These are phyloP conservation scores for Mycosphaerella arachidis DNA, from an alignment of 2,329 filamentous ascomycete genomes.

Conservation along the genomic window DNA sequence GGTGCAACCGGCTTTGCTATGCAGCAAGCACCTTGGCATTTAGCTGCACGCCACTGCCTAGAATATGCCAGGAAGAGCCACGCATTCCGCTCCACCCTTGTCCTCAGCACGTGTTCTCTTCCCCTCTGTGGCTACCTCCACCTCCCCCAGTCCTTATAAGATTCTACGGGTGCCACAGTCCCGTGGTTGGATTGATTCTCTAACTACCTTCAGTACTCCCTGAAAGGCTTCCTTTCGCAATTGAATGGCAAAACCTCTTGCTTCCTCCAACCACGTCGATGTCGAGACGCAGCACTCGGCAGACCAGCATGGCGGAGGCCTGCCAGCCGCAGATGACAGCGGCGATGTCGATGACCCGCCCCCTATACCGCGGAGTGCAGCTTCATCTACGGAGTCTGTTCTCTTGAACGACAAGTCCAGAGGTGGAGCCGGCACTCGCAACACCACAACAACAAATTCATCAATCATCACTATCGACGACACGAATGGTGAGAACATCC, in stretches of 20 bases:
- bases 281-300: slow-evolving; percentile 20
- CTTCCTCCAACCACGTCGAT: slow-evolving; percentile 16
- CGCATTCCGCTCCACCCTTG: slow-evolving; percentile 12
- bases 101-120: slow-evolving; percentile 6
- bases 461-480: slow-evolving; percentile 14
- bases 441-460: slow-evolving; percentile 12
- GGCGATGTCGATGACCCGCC: slow-evolving; percentile 28
- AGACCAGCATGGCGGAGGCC: slow-evolving; percentile 19
- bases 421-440: slow-evolving; percentile 23
- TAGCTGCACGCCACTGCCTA: slow-evolving; percentile 4
- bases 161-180: not conserved
- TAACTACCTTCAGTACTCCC: not conserved
- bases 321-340: slow-evolving; percentile 21
- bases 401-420: slow-evolving; percentile 23
- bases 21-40: slow-evolving; percentile 9
- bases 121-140: not conserved
- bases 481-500: slow-evolving; percentile 14
- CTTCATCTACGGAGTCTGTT: slow-evolving; percentile 24
- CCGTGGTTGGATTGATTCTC: not conserved
- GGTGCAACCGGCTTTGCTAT: not conserved
- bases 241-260: slow-evolving; percentile 28
- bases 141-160: slow-evolving; percentile 5
- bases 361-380: slow-evolving; percentile 28
- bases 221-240: slow-evolving; percentile 6
- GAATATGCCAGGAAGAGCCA: slow-evolving; percentile 16